These are phyloP conservation scores for Grosmannia huntii DNA, from an alignment of 2,329 filamentous ascomycete species.

Conservation along the genomic window DNA sequence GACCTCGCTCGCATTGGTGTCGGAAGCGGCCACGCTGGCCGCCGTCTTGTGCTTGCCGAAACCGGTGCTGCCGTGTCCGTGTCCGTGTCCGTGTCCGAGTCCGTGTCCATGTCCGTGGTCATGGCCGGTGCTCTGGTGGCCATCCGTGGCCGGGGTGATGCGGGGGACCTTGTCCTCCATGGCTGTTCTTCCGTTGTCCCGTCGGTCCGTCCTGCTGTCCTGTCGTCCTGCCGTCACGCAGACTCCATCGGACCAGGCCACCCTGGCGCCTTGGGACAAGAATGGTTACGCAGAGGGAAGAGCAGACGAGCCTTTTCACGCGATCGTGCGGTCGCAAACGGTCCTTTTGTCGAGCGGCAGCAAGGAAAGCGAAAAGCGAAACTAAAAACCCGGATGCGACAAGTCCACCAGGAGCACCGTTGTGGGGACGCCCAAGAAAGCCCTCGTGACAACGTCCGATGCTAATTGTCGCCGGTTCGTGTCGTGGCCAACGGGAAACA, in stretches of 20 bases:
- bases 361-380: too few species aligned
- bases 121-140: neutral
- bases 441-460: too few species aligned
- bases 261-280: neutral
- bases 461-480: too few species aligned
- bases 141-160: neutral
- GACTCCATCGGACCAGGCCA: neutral
- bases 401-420: too few species aligned
- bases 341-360: too few species aligned
- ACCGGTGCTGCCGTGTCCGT: neutral
- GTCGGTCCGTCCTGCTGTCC: neutral
- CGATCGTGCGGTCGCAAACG: too few species aligned
- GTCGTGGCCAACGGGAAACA: too few species aligned
- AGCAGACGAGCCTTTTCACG: too few species aligned
- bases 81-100: neutral
- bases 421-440: too few species aligned
- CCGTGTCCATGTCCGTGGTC: neutral
- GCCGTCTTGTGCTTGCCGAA: neutral
- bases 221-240: neutral
- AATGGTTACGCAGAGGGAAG: neutral
- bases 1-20: conserved; percentile 15
- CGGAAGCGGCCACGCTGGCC: conserved; percentile 13
- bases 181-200: neutral
- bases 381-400: too few species aligned
- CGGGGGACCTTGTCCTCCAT: neutral